Conservation (phyloP, 208 protist genomes). For the Leishmania major region DNA sequence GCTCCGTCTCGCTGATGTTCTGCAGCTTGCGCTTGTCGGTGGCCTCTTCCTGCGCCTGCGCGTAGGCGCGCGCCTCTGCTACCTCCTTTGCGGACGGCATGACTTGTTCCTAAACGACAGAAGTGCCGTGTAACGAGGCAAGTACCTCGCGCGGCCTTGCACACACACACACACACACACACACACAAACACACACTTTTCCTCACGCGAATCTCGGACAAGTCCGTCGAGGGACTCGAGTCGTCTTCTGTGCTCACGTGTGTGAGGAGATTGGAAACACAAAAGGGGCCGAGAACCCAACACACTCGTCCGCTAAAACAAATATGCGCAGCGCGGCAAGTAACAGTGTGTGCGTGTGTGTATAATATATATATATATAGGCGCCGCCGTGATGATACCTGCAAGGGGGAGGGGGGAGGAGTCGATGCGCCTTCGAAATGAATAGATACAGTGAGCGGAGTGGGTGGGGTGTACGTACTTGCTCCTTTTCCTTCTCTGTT, state of each 20-base stretch:
- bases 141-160: background rate
- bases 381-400: background rate
- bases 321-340: background rate
- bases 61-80: conserved; percentile 31
- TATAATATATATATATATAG: background rate
- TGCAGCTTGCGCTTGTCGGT: conserved; percentile 17
- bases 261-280: background rate
- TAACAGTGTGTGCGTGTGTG: no score
- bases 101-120: background rate
- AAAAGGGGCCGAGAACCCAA: background rate
- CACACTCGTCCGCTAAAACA: background rate
- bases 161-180: background rate
- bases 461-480: background rate
- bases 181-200: no score
- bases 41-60: conserved; percentile 29
- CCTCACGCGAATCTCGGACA: background rate
- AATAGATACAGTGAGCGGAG: background rate
- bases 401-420: background rate
- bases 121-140: background rate
- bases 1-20: conserved; percentile 62
- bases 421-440: background rate
- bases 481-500: background rate
- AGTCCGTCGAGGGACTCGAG: background rate
- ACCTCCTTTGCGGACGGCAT: conserved; percentile 37
- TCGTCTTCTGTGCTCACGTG: background rate